Conservation (phyloP, 1,139 yeast genomes). For the Geotrichum restrictum region DNA sequence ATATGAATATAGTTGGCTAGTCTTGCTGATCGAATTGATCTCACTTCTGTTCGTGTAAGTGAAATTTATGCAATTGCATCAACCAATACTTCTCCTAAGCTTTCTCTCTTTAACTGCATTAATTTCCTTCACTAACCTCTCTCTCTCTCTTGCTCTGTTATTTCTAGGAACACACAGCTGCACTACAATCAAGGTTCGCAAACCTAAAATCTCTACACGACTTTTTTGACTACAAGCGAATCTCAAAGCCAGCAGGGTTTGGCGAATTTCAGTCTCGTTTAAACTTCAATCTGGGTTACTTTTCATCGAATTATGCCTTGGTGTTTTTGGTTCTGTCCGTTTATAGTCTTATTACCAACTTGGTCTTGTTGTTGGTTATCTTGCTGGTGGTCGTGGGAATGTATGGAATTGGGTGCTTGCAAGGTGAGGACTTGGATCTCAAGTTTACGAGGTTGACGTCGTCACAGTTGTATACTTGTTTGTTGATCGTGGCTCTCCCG, state of each 20-base stretch:
- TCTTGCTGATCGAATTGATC: background rate
- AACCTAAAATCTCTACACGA: constrained; percentile 86
- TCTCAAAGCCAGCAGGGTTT: constrained; percentile 86
- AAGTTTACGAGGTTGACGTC: constrained; percentile 50
- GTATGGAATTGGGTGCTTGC: constrained; percentile 69
- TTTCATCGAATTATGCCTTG: constrained; percentile 78
- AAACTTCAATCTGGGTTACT: constrained; percentile 78
- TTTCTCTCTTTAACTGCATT: no score
- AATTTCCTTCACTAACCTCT: no score
- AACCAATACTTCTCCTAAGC: no score
- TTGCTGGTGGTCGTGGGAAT: constrained; percentile 56
- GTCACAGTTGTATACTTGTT: constrained; percentile 83
- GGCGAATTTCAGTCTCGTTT: constrained; percentile 88
- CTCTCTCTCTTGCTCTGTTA: background rate
- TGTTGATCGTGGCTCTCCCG: constrained; percentile 66
- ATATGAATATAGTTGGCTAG: background rate
- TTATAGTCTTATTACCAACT: constrained; percentile 76
- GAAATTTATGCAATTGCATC: no score
- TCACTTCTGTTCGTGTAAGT: constrained; percentile 15
- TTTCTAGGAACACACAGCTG: constrained; percentile 38
- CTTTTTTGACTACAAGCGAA: constrained; percentile 83
- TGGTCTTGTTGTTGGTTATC: constrained; percentile 77
- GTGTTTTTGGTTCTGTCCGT: constrained; percentile 66
- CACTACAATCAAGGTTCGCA: constrained; percentile 61
- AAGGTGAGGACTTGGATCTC: constrained; percentile 72